A percentile compares a stretch with the other conserved stretches of the same genome.
These are phyloP conservation scores for Verticillium klebahnii DNA, from an alignment of 2,329 filamentous ascomycete genomes.

Conservation along the genomic window DNA sequence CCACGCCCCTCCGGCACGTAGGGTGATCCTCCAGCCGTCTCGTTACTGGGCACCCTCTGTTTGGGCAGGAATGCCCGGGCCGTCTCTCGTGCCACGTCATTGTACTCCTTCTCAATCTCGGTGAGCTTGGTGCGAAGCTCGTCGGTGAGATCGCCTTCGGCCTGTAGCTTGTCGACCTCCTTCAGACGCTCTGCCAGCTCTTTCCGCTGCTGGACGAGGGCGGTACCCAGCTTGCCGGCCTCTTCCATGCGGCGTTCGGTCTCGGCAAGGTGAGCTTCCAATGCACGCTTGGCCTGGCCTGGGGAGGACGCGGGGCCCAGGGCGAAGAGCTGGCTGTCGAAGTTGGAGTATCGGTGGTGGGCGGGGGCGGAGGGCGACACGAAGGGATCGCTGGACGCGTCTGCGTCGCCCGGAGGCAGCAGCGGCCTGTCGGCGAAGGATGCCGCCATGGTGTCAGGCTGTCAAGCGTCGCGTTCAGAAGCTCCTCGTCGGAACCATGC, in stretches of 20 bases:
- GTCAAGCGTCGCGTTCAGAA: background rate
- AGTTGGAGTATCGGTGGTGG: constrained; percentile 72
- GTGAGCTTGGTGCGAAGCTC: constrained; percentile 78
- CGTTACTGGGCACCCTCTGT: constrained; percentile 71
- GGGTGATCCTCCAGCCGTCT: constrained; percentile 48
- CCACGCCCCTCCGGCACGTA: constrained; percentile 48
- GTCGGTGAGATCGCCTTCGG: constrained; percentile 72
- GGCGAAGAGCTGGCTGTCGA: constrained; percentile 76
- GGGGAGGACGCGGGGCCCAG: constrained; percentile 75
- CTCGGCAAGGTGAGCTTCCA: constrained; percentile 88
- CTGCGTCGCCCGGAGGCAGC: constrained; percentile 30
- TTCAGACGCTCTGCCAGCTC: constrained; percentile 76
- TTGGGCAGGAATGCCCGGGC: constrained; percentile 84
- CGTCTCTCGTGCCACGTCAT: constrained; percentile 86
- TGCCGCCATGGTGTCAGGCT: constrained; percentile 19
- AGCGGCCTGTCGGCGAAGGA: constrained; percentile 37
- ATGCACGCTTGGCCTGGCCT: constrained; percentile 77
- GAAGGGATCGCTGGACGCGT: constrained; percentile 51
- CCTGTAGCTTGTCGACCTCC: constrained; percentile 75
- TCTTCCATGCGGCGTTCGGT: constrained; percentile 90
- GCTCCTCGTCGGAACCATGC: background rate
- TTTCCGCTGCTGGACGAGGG: constrained; percentile 80
- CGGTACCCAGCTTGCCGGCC: constrained; percentile 81
- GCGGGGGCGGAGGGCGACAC: constrained; percentile 39
- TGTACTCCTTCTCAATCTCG: constrained; percentile 91